Conservation (phyloP, 192 early-diverging fungal species). For the Entophlyctis luteolus region DNA sequence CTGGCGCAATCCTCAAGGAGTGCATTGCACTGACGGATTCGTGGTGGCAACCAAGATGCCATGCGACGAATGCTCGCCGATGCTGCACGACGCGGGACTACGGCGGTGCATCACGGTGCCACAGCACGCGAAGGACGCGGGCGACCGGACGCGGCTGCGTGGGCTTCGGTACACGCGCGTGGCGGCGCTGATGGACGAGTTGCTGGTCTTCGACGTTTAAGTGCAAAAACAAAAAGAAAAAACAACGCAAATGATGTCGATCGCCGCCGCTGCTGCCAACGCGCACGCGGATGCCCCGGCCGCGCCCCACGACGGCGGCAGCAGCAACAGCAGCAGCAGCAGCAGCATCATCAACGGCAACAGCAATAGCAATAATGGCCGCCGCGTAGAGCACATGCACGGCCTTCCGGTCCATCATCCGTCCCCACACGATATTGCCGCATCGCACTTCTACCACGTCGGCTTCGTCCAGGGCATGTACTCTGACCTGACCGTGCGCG, state of each 20-base stretch:
- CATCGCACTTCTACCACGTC: conserved; percentile 49
- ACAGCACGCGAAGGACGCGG: conserved; percentile 30
- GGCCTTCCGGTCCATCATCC: conserved; percentile 2
- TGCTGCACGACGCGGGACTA: conserved; percentile 35
- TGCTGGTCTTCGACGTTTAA: conserved; percentile 31
- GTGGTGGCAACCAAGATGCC: conserved; percentile 39
- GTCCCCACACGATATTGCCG: conserved; percentile 46
- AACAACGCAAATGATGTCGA: background rate
- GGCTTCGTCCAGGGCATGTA: conserved; percentile 47
- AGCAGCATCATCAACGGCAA: background rate
- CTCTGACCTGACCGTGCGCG: conserved; percentile 43
- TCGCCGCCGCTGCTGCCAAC: background rate
- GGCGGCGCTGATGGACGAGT: conserved; percentile 19
- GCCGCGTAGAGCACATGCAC: conserved; percentile 21
- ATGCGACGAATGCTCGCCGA: conserved; percentile 43
- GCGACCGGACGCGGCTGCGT: conserved; percentile 29
- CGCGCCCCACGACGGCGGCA: background rate
- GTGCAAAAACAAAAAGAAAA: background rate
- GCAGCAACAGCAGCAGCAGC: too few species aligned
- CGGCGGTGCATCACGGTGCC: conserved; percentile 31
- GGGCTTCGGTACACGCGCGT: conserved; percentile 39
- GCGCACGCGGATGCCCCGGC: background rate
- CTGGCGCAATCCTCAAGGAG: conserved; percentile 33
- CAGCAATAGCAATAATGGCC: conserved; percentile 7
- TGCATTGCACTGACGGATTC: conserved; percentile 13